These are phyloP conservation scores for Sequoiadendron giganteum DNA, from an alignment of 75 land plant genomes.

Conservation along the genomic window DNA sequence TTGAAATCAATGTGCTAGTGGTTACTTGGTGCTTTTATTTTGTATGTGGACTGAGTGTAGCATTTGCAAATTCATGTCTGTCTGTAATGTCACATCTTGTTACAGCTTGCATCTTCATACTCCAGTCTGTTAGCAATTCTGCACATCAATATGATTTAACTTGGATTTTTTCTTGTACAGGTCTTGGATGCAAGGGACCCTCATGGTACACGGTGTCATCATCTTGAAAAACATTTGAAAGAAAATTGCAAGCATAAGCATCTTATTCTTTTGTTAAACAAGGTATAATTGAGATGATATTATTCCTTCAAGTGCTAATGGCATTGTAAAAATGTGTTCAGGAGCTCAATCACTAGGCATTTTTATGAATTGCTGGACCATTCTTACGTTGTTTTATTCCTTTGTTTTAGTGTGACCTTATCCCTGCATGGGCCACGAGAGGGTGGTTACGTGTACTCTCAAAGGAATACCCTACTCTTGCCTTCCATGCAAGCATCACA, in stretches of 20 bases:
- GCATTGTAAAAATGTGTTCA: neutral
- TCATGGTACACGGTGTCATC: slow-evolving; percentile 87
- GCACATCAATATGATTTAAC: neutral
- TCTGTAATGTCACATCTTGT: neutral
- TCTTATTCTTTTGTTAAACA: slow-evolving; percentile 82
- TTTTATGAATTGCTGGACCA: neutral
- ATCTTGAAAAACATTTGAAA: slow-evolving; percentile 87
- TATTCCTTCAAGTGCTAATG: neutral
- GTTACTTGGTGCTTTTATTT: neutral
- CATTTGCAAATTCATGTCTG: neutral
- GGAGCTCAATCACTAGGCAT: neutral
- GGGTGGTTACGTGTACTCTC: slow-evolving; percentile 93
- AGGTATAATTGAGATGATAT: slow-evolving; percentile 42
- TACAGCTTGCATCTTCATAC: neutral
- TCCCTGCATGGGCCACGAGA: slow-evolving; percentile 97
- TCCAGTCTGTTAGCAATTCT: neutral
- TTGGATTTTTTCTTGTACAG: slow-evolving; percentile 30
- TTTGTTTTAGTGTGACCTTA: slow-evolving; percentile 78
- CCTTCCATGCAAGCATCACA: slow-evolving; percentile 97
- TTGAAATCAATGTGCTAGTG: neutral
- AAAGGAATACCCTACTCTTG: slow-evolving; percentile 91
- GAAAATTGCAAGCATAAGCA: slow-evolving; percentile 95
- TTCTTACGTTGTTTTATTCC: neutral
- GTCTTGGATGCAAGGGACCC: slow-evolving; percentile 98
- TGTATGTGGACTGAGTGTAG: neutral